Base-by-base conservation (phyloP, 805 yeast genomes). In the Brettanomyces bruxellensis region DNA sequence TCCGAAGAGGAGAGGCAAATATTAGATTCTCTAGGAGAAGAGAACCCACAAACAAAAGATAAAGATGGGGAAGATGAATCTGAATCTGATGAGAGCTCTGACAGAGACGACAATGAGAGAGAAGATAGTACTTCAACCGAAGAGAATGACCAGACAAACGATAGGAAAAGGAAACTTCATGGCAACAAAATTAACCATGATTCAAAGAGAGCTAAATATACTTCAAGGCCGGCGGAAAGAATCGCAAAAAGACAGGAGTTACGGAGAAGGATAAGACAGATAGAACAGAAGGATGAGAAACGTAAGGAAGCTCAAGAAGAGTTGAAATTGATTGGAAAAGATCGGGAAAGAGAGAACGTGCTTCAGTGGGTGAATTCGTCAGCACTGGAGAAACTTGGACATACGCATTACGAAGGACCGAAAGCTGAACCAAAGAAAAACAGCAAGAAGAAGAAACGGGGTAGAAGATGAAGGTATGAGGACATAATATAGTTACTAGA, bases 281-380 rank as follows among this genome's bases (percentile, higher is more conserved):
- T 65, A 36, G 58, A 57, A 43, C 62, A 59, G 24, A 68, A 65
- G 45, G 54, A 59, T 9, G 47, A 49, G 23, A 47, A 50, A 7
- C 43, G 60, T 13, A 61, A 55, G 12, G 46, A 51, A 2, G 61
- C 66, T 2, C 50, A 51, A 41, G 55, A 53, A 25, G 56, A 59
- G 34, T 53, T 76, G 46, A 59, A 52, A 1, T 58, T 61, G 9
- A 55, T 72, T 49, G 56, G 59, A 41, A 58, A 63, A 12, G 70
- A 72, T 23, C 65, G 72, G 45, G 77, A 69, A 48, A 55, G 66
- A 44, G 65, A 67, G 22, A 61, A 81, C 45, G 77, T 79, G 32
- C 56, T 71, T 3, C 78, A 76, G 47, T 81, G 87, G 86, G 79
- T 78, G 25, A 81, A 81, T 54, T 70, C 78, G 7, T 63, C 70